Evolutionary conservation across 345 rosid genomes (phyloP).

Genomic region (Acer campestre): DNA sequence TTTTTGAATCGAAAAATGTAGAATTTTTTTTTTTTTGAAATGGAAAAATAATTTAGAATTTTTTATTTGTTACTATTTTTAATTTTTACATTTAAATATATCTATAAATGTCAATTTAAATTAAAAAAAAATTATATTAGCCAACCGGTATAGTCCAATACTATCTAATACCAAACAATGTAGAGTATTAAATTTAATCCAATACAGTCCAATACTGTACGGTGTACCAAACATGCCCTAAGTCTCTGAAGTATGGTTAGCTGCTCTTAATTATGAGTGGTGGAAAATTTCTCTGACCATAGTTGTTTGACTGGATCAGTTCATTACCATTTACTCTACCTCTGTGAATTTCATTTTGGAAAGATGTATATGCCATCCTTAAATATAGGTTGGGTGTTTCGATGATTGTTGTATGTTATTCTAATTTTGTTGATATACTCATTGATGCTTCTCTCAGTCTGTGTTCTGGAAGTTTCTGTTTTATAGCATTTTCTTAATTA

Average conservation of each 20-base stretch:
- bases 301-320: neutral
- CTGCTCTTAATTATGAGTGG: neutral
- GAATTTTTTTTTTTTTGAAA: no score
- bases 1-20: no score
- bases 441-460: neutral
- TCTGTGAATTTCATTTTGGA: neutral
- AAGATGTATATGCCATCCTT: neutral
- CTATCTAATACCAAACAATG: no score
- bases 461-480: conserved; percentile 1
- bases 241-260: neutral
- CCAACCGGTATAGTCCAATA: no score
- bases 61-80: no score
- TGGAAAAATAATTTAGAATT: no score
- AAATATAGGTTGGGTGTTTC: neutral
- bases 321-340: neutral
- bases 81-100: no score
- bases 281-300: neutral
- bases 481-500: neutral
- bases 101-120: no score
- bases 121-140: no score
- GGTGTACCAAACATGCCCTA: no score
- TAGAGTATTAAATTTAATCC: no score
- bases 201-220: no score
- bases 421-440: neutral
- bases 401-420: neutral